Conservation (phyloP, 495 filamentous ascomycete genomes). For the Jackrogersella multiformis region DNA sequence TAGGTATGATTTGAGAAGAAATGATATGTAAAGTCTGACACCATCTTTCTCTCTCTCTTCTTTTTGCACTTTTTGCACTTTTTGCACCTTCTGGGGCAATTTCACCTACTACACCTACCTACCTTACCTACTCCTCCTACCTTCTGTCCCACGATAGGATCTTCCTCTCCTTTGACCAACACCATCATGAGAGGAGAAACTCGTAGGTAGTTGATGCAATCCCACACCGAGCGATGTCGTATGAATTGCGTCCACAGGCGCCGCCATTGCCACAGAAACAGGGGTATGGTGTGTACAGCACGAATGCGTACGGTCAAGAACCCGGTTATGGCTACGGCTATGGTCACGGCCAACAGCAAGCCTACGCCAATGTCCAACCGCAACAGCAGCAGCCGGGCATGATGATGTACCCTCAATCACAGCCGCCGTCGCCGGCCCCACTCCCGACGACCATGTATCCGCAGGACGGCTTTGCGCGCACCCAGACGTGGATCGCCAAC, state of each 20-base stretch:
- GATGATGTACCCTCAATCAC: constrained; percentile 9
- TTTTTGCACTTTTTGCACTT: no score
- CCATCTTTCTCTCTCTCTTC: neutral
- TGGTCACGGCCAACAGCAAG: constrained; percentile 17
- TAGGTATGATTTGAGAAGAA: constrained; percentile 11
- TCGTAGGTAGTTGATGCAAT: constrained; percentile 4
- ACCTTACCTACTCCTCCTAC: neutral
- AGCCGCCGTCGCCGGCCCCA: constrained; percentile 4
- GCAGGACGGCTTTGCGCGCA: constrained; percentile 23
- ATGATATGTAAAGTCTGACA: constrained; percentile 2
- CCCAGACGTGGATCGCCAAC: constrained; percentile 32
- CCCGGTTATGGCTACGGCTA: constrained; percentile 1
- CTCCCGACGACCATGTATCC: neutral
- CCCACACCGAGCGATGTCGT: constrained; percentile 32
- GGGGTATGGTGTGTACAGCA: constrained; percentile 15
- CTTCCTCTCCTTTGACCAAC: neutral
- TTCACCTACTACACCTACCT: neutral
- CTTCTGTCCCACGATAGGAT: neutral
- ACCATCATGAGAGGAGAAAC: constrained; percentile 20
- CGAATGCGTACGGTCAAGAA: neutral
- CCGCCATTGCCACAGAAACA: constrained; percentile 11
- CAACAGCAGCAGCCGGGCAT: constrained; percentile 20
- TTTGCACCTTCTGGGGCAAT: neutral
- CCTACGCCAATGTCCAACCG: constrained; percentile 1
- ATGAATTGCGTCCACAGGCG: constrained; percentile 31